Conservation (phyloP, 139 green algal genomes). For the Chlorella vulgaris region DNA sequence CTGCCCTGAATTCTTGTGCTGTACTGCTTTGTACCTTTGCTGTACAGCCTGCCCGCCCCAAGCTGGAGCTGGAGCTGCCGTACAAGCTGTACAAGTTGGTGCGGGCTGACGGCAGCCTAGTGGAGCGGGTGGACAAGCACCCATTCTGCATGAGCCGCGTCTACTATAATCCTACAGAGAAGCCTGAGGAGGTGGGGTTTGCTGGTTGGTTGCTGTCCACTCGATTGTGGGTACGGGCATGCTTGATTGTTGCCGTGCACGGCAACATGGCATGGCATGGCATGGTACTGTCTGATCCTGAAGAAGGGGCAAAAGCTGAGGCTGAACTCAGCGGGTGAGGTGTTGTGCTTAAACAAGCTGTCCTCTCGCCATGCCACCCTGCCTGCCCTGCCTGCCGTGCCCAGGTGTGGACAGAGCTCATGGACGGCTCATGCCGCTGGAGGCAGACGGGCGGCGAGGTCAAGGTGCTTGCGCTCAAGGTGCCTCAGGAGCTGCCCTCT, state of each 20-base stretch:
- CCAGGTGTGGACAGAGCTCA: constrained; percentile 67
- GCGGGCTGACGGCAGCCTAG: constrained; percentile 41
- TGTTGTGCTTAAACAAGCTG: background rate
- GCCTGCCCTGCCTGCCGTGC: no score
- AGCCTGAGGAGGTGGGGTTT: constrained; percentile 36
- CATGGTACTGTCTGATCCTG: no score
- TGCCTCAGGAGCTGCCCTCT: constrained; percentile 39
- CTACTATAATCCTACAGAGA: constrained; percentile 54
- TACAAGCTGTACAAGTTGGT: constrained; percentile 75
- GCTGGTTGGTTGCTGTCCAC: background rate
- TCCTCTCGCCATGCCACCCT: no score
- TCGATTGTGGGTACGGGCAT: no score
- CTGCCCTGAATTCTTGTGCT: no score
- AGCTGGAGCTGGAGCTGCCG: constrained; percentile 66
- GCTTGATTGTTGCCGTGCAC: no score
- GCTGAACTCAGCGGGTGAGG: no score
- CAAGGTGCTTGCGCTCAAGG: constrained; percentile 56
- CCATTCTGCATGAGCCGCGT: constrained; percentile 79
- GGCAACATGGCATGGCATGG: no score
- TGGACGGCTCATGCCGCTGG: constrained; percentile 73
- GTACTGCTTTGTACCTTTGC: background rate
- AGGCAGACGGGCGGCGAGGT: constrained; percentile 70
- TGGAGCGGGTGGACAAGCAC: constrained; percentile 73
- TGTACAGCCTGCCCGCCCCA: constrained; percentile 39
- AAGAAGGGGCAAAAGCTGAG: no score